Conservation (phyloP, 768 basidiomycete species). For the Holtermanniella nyarrowii region DNA sequence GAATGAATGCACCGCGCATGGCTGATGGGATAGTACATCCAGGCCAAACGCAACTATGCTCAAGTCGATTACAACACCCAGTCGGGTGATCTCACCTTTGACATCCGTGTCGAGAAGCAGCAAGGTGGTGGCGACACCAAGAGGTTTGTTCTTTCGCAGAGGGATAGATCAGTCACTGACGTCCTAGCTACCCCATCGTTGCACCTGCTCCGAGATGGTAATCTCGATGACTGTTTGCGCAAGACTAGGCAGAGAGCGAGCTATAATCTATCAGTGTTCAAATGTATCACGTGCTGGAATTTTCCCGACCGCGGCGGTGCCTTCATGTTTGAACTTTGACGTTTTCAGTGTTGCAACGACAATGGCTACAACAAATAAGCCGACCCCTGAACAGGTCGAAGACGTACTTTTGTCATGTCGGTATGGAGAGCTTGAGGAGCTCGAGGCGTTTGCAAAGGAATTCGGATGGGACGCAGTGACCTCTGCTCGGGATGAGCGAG, state of each 20-base stretch:
- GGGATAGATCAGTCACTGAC: background rate
- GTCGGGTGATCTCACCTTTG: slow-evolving; percentile 62
- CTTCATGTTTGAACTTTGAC: no score
- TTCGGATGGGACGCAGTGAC: slow-evolving; percentile 48
- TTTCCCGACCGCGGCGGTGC: no score
- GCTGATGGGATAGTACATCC: slow-evolving; percentile 48
- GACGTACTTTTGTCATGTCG: slow-evolving; percentile 73
- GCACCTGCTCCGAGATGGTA: slow-evolving; percentile 4
- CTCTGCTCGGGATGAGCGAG: slow-evolving; percentile 58
- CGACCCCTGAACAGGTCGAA: slow-evolving; percentile 44
- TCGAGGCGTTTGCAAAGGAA: slow-evolving; percentile 54
- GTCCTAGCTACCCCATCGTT: slow-evolving; percentile 4
- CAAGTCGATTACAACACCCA: slow-evolving; percentile 52
- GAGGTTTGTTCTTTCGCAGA: slow-evolving; percentile 46
- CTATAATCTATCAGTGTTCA: no score
- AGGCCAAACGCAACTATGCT: slow-evolving; percentile 85
- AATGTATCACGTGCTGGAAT: no score
- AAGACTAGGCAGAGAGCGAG: no score
- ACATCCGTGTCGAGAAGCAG: slow-evolving; percentile 72
- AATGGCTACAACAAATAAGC: slow-evolving; percentile 5
- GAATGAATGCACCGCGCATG: no score
- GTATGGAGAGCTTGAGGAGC: slow-evolving; percentile 77
- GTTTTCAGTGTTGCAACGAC: no score
- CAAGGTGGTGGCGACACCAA: slow-evolving; percentile 74
- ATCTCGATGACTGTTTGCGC: no score